Base-by-base conservation (phyloP, 2,329 filamentous ascomycete genomes). In the Calonectria hawksworthii region DNA sequence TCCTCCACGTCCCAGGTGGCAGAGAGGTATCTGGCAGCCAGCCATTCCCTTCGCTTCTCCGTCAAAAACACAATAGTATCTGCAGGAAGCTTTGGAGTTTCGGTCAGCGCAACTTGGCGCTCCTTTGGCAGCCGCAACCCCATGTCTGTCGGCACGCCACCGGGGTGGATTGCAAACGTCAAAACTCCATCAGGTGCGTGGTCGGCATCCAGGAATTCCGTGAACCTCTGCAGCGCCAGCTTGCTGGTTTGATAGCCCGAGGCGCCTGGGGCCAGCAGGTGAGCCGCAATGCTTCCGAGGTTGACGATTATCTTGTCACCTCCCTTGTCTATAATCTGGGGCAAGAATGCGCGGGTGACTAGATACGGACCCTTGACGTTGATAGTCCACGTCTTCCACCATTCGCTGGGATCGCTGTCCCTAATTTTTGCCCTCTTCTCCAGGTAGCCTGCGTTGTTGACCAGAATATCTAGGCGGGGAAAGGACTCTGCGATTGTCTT, bases 1-100 rank as follows among this genome's bases (percentile, higher is more conserved):
- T 89, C 86, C 14, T 83, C 81, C 85, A 90, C 85, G 76, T 89
- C 87, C 88, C 88, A 90, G 32, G 82, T 86, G n/a, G 76, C 82
- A 72, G 80, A 85, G 6, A 89, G 73, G 77, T 87, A 89, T 70
- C 88, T 81, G 1, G 86, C 88, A 1, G 82, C 82, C 26, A 90
- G 77, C 87, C 88, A 90, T 3, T 86, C 83, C 36, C 85, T 83
- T 68, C 85, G 83, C 78, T 87, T 81, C 41, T 80, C 81, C 1
- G 85, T 85, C 59, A 89, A 77, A 80, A 84, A 89, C 0, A 85
- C 84, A 50, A 89, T 81, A 0, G 86, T 85, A 80, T 89, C 86
- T 1, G 82, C 87, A 30, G 82, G 75, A 9, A 90, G 76, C 52
- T 86, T 82, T 2, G 83, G 84, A 66, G 78, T 85, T 80, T 89